Evolutionary conservation across 1,284 basidiomycete species (phyloP).

Genomic region (Leccinum fuscescens): DNA sequence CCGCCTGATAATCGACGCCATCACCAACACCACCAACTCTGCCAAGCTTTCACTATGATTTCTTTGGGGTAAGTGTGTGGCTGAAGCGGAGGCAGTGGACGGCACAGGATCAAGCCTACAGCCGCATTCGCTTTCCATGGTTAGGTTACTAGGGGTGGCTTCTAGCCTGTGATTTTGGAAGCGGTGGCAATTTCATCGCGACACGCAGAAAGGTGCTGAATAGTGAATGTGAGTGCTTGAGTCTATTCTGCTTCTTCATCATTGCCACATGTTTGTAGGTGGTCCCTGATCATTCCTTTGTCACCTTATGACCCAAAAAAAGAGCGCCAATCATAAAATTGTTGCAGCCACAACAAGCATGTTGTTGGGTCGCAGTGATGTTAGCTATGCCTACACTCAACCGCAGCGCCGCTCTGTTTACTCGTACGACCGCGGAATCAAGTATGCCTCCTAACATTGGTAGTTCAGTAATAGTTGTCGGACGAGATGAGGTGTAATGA

Average conservation of each 20-base stretch:
- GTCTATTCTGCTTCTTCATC: background rate
- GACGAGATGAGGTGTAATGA: background rate
- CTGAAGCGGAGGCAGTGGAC: conserved; percentile 2
- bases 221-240: background rate
- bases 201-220: background rate
- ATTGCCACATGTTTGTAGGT: background rate
- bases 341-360: background rate
- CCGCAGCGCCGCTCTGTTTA: background rate
- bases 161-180: background rate
- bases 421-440: background rate
- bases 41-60: conserved; percentile 3
- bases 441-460: background rate
- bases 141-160: background rate
- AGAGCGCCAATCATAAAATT: background rate
- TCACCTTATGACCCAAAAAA: background rate
- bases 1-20: conserved; percentile 8
- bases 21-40: conserved; percentile 3
- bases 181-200: background rate
- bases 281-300: background rate
- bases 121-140: conserved; percentile 6
- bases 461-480: background rate
- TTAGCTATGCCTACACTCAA: background rate
- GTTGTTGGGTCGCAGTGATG: background rate
- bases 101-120: conserved; percentile 3
- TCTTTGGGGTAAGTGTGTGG: conserved; percentile 8